A percentile compares a stretch with the other conserved stretches of the same genome.
Evolutionary conservation across 2,329 filamentous ascomycete species (phyloP).

Genomic region (Elsinoe ampelina): DNA sequence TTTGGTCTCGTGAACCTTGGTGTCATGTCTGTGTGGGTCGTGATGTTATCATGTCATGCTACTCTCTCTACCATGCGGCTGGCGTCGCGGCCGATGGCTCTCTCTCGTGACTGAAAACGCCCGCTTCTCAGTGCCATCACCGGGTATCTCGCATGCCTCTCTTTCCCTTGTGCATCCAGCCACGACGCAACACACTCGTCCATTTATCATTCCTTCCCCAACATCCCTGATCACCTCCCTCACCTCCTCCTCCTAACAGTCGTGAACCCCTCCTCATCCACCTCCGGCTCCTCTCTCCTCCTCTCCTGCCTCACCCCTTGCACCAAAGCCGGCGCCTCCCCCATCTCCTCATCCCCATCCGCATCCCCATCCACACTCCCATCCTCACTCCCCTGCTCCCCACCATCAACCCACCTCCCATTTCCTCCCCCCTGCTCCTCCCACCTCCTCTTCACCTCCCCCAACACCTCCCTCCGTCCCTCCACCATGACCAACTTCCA

Average conservation of each 20-base stretch:
- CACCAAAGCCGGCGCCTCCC: conserved; percentile 58
- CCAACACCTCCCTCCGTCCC: conserved; percentile 53
- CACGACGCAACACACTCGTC: not conserved
- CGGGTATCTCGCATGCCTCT: not conserved
- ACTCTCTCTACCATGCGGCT: not conserved
- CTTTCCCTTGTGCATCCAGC: not conserved
- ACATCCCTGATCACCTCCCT: conserved; percentile 16
- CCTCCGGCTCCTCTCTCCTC: conserved; percentile 53
- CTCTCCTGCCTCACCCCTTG: conserved; percentile 37
- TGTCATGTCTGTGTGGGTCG: not conserved
- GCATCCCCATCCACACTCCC: conserved; percentile 48
- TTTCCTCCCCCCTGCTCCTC: conserved; percentile 26
- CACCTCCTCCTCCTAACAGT: conserved; percentile 31
- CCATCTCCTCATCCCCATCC: conserved; percentile 45
- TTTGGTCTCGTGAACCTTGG: not conserved
- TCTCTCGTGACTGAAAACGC: no score
- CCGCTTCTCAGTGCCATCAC: not conserved
- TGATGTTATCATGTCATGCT: not conserved
- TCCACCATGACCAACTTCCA: conserved; percentile 51
- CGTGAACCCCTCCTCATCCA: conserved; percentile 34
- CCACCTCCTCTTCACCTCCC: conserved; percentile 41
- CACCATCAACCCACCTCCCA: conserved; percentile 33
- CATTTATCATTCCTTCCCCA: not conserved
- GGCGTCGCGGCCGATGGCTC: no score
- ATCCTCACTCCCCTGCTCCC: conserved; percentile 47